phyloP scores from a whole-genome alignment of 129 eudicot genomes.

The Centella asiatica region DNA sequence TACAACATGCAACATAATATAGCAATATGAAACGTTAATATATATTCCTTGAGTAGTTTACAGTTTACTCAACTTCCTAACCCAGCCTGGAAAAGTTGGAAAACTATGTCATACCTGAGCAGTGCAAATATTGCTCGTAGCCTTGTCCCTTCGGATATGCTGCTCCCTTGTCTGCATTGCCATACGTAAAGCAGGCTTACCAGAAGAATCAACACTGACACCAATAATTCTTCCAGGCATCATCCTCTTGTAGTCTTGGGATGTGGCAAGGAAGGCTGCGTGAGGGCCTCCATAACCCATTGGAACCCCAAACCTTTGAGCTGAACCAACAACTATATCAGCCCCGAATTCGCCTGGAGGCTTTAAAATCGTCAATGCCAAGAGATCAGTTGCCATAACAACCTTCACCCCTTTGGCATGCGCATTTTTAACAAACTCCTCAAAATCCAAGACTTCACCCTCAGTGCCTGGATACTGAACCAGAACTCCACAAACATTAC shows the following conservation, averaged over 20 bases:
- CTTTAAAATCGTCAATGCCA: constrained; percentile 86
- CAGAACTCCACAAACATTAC: constrained; percentile 87
- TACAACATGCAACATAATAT: constrained; percentile 22
- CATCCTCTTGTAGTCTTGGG: constrained; percentile 94
- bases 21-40: not conserved
- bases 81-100: not conserved
- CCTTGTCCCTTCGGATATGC: constrained; percentile 92
- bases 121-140: constrained; percentile 94
- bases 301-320: constrained; percentile 96
- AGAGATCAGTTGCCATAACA: constrained; percentile 85
- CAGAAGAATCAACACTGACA: constrained; percentile 80
- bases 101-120: constrained; percentile 59
- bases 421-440: constrained; percentile 79
- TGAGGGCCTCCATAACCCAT: constrained; percentile 99
- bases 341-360: constrained; percentile 95
- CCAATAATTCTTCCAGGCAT: constrained; percentile 99
- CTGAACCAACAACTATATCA: constrained; percentile 93
- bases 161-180: constrained; percentile 99
- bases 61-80: too few species aligned
- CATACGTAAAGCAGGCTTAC: constrained; percentile 91
- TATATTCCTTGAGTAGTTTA: not conserved
- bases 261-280: constrained; percentile 91
- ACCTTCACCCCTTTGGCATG: constrained; percentile 88
- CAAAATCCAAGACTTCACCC: constrained; percentile 82
- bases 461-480: constrained; percentile 97